phyloP scores from a whole-genome alignment of 306 rosid species.

The Begonia masoniana region DNA sequence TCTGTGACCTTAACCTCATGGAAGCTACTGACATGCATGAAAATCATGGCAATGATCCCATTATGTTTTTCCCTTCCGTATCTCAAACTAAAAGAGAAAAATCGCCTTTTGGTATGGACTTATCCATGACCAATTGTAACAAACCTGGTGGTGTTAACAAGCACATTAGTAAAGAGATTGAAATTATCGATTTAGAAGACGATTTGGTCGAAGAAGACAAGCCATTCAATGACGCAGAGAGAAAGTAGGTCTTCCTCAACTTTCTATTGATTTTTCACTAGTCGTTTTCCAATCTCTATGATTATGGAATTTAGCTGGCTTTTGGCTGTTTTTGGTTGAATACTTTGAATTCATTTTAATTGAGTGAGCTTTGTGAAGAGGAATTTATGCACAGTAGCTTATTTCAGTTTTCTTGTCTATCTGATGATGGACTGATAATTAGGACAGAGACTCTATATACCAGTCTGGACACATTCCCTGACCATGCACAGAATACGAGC shows the following conservation, averaged over 20 bases:
- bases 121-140: conserved; percentile 48
- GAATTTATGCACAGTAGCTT: neutral
- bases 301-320: too few relatives aligned
- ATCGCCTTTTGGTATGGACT: conserved; percentile 45
- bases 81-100: conserved; percentile 43
- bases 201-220: conserved; percentile 50
- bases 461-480: conserved; percentile 58
- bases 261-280: too few relatives aligned
- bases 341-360: too few relatives aligned
- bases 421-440: conserved; percentile 20
- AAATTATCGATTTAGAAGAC: conserved; percentile 81
- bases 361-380: too few relatives aligned
- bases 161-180: conserved; percentile 57
- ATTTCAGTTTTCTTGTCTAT: conserved; percentile 10
- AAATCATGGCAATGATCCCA: conserved; percentile 40
- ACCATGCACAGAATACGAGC: conserved; percentile 41
- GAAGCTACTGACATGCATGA: conserved; percentile 69
- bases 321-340: neutral
- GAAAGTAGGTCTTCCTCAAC: conserved; percentile 40
- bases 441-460: conserved; percentile 63
- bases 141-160: conserved; percentile 38
- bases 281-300: too few relatives aligned
- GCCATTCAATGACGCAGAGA: conserved; percentile 33
- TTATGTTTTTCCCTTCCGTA: conserved; percentile 31
- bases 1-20: conserved; percentile 92